Conservation (phyloP, 2,329 filamentous ascomycete genomes). For the Colletotrichum sp. region DNA sequence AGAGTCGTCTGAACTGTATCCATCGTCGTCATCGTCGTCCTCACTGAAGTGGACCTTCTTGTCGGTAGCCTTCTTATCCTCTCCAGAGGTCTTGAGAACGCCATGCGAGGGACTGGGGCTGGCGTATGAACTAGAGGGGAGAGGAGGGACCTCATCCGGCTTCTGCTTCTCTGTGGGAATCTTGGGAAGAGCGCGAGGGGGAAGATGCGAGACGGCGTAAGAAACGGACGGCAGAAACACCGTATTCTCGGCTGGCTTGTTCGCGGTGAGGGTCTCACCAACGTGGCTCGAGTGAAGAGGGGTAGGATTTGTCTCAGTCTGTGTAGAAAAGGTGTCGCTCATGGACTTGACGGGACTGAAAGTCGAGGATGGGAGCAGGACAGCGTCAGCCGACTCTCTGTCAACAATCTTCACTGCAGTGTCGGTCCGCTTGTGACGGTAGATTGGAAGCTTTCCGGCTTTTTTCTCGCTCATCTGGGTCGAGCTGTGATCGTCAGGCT, state of each 20-base stretch:
- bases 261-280: not conserved
- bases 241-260: not conserved
- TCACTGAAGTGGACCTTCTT: conserved; percentile 9
- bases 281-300: not conserved
- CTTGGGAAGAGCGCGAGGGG: not conserved
- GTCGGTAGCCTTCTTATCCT: not conserved
- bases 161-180: not conserved
- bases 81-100: not conserved
- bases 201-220: not conserved
- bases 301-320: not conserved
- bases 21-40: not conserved
- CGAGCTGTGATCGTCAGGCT: not conserved
- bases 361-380: not conserved
- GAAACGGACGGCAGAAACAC: not conserved
- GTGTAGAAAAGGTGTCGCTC: not conserved
- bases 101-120: not conserved
- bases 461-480: not conserved
- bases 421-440: conserved; percentile 6
- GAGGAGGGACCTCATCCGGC: not conserved
- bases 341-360: not conserved
- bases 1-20: not conserved
- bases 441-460: not conserved
- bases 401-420: conserved; percentile 6
- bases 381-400: not conserved
- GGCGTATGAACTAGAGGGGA: not conserved